Evolutionary conservation across 176 grass and related monocot species (phyloP).

Genomic region (Tillandsia leiboldiana): DNA sequence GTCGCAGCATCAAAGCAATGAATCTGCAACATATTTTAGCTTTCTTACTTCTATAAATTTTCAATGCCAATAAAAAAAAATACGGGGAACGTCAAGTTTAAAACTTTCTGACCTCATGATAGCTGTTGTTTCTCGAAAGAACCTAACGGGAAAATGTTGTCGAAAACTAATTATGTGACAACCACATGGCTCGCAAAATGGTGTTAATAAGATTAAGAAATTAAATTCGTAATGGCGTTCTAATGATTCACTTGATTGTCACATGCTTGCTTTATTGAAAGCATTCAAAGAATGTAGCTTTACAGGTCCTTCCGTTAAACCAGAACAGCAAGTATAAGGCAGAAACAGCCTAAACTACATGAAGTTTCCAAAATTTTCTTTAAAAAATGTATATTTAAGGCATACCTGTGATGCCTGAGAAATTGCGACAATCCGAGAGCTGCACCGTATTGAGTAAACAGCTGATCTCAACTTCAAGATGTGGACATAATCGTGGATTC

Average conservation of each 20-base stretch:
- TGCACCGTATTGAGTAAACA: constrained; percentile 78
- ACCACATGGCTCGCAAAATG: no score
- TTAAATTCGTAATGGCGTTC: no score
- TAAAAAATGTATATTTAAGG: constrained; percentile 4
- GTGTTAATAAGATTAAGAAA: no score
- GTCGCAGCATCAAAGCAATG: constrained; percentile 84
- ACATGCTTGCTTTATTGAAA: no score
- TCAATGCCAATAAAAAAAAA: not conserved
- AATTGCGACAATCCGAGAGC: constrained; percentile 69
- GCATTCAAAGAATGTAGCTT: no score
- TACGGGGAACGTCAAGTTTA: not conserved
- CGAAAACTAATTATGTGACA: no score
- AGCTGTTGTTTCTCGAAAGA: no score
- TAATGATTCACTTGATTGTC: no score
- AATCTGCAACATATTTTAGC: constrained; percentile 46
- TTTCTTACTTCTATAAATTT: not conserved
- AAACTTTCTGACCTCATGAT: not conserved
- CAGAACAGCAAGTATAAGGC: no score
- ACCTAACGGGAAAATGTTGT: no score
- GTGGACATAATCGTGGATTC: constrained; percentile 65
- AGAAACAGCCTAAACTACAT: no score
- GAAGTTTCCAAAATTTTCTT: constrained; percentile 2
- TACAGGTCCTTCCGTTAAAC: no score
- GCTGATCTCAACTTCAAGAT: constrained; percentile 63
- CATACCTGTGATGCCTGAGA: constrained; percentile 82